Conservation (phyloP, 2,329 filamentous ascomycete genomes). For the Ciborinia camelliae region DNA sequence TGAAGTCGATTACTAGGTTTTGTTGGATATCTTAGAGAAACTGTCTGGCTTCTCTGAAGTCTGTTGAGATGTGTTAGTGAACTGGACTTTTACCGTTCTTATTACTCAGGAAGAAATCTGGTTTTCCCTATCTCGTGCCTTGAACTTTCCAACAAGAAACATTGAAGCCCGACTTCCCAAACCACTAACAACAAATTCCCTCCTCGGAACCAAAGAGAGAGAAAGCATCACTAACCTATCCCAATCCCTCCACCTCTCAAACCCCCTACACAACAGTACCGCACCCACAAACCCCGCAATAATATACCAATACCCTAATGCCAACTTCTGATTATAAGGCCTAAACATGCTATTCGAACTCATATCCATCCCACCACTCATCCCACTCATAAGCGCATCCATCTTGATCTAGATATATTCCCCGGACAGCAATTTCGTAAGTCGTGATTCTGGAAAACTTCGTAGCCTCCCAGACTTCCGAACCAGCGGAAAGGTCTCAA, state of each 20-base stretch:
- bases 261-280: conserved; percentile 23
- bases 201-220: background rate
- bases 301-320: conserved; percentile 58
- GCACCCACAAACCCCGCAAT: conserved; percentile 44
- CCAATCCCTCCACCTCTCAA: conserved; percentile 29
- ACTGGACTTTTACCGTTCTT: background rate
- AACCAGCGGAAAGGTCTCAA: background rate
- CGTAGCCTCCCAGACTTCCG: background rate
- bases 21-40: conserved; percentile 47
- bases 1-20: conserved; percentile 46
- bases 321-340: conserved; percentile 49
- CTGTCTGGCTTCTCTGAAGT: conserved; percentile 43
- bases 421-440: background rate
- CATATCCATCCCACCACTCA: conserved; percentile 29
- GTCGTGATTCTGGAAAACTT: background rate
- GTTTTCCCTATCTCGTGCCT: too few species aligned
- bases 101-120: background rate
- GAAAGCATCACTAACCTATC: conserved; percentile 26
- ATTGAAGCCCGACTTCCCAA: background rate
- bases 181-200: background rate
- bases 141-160: background rate
- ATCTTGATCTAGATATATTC: conserved; percentile 1
- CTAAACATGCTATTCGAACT: conserved; percentile 42
- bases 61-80: conserved; percentile 36
- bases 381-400: conserved; percentile 22